These are phyloP conservation scores for Geranium rotundifolium DNA, from an alignment of 345 rosid species.

Conservation along the genomic window DNA sequence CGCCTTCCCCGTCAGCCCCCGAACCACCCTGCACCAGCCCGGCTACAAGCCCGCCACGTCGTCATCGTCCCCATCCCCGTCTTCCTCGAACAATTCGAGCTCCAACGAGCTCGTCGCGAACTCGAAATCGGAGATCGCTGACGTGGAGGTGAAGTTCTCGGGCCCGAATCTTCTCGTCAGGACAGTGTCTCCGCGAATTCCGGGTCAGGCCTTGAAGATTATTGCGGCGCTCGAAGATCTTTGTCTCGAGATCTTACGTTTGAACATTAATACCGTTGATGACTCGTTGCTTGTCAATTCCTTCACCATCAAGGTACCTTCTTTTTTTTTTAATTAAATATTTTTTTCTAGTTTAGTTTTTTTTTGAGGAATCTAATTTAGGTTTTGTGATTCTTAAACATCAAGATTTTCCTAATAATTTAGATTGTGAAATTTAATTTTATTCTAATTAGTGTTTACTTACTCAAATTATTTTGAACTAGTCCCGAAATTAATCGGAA, in stretches of 20 bases:
- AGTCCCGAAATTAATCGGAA: too few relatives aligned
- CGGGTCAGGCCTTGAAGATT: conserved; percentile 76
- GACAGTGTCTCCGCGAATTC: conserved; percentile 73
- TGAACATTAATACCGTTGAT: conserved; percentile 50
- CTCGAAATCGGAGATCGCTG: conserved; percentile 74
- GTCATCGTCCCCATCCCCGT: conserved; percentile 33
- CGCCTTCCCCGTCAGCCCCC: conserved; percentile 50
- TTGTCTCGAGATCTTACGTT: conserved; percentile 67
- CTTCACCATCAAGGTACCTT: conserved; percentile 89
- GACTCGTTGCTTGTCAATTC: conserved; percentile 62
- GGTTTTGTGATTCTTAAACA: too few relatives aligned
- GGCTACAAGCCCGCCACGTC: conserved; percentile 14
- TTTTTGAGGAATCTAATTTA: too few relatives aligned
- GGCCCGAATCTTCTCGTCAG: conserved; percentile 71
- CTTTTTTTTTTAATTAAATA: background rate
- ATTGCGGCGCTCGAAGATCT: conserved; percentile 68
- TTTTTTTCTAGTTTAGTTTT: too few relatives aligned
- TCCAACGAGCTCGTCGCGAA: conserved; percentile 67
- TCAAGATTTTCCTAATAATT: too few relatives aligned
- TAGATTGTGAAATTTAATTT: too few relatives aligned
- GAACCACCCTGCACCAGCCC: conserved; percentile 20
- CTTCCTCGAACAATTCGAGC: conserved; percentile 44
- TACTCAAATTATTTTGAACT: too few relatives aligned
- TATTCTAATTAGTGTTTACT: too few relatives aligned
- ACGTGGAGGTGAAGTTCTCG: conserved; percentile 83